Conservation (phyloP, 2,329 filamentous ascomycete species). For the Beauveria medogensis region DNA sequence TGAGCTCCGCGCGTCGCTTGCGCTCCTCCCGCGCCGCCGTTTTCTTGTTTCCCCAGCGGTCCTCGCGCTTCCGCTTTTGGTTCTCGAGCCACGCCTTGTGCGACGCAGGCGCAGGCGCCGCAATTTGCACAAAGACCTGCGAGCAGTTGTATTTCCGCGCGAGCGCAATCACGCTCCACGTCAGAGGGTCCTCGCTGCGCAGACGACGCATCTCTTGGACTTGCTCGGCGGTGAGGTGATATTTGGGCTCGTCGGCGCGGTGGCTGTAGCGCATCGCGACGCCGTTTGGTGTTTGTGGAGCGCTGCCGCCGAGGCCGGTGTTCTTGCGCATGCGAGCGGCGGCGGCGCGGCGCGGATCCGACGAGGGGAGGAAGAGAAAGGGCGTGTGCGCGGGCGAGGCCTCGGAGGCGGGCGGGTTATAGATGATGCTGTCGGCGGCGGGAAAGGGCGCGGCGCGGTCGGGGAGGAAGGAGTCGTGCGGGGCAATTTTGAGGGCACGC, state of each 20-base stretch:
- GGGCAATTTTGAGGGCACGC: slow-evolving; percentile 49
- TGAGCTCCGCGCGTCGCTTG: slow-evolving; percentile 42
- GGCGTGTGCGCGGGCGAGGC: slow-evolving; percentile 57
- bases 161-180: slow-evolving; percentile 46
- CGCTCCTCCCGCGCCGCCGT: slow-evolving; percentile 47
- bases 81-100: slow-evolving; percentile 38
- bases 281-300: slow-evolving; percentile 16
- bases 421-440: slow-evolving; percentile 38
- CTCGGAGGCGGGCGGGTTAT: slow-evolving; percentile 47
- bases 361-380: slow-evolving; percentile 54
- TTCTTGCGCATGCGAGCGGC: slow-evolving; percentile 38
- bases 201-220: slow-evolving; percentile 53
- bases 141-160: slow-evolving; percentile 49
- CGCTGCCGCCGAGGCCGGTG: slow-evolving; percentile 19
- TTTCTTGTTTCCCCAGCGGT: slow-evolving; percentile 50
- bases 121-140: slow-evolving; percentile 50
- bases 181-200: slow-evolving; percentile 42
- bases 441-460: slow-evolving; percentile 24
- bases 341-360: slow-evolving; percentile 44
- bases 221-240: slow-evolving; percentile 47
- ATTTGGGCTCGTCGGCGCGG: slow-evolving; percentile 26
- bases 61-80: slow-evolving; percentile 40
- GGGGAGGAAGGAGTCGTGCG: slow-evolving; percentile 52
- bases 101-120: slow-evolving; percentile 39
- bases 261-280: slow-evolving; percentile 27